Evolutionary conservation across 345 rosid species (phyloP), one percentile per base, ranked within the genome.

Genomic region (Jatropha curcas): DNA sequence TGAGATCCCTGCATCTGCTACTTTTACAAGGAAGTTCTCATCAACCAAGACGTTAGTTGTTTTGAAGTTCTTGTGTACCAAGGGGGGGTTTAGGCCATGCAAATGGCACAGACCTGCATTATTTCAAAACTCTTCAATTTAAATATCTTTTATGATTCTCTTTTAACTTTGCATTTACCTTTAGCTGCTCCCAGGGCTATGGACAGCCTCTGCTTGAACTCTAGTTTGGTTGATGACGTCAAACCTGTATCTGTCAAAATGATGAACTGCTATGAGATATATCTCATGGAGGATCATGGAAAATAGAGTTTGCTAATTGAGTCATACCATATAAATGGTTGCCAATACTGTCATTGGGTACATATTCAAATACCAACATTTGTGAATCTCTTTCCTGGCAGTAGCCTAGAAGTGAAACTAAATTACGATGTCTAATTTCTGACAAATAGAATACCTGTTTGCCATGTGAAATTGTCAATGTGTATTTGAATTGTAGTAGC

Each of bases 11-110:
- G 83, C 85, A 75, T 86, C 90, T 52, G 88, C 77, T 65, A 91
- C 88, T 72, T 87, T 86, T 4, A 86, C 92, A 41, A 79, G 84
- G 79, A 89, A 84, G 78, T 88, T 50, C 79, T 81, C 88, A 51
- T 91, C 94, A 19, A 91, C 92, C 77, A 91, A 71, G 57, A 91
- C 91, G 70, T 91, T 91, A 60, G 86, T 82, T 0, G 88, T 87
- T 67, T 80, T 91, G 84, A 91, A 91, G 82, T 83, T 85, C 81
- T 79, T 85, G 84, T 91, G 97, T 51, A 84, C 69, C 80, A 86
- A 77, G 19, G 90, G 86, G 74, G 94, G 94, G 14, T 57, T 82
- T 37, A 89, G 76, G 82, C 72, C 46, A 72, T 89, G 89, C 79
- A 91, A 74, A 72, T 89, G 82, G 72, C 71, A 74, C 63, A 89